Base-by-base conservation (phyloP, 164 flowering plant genomes). In the Nelumbo lutea region DNA sequence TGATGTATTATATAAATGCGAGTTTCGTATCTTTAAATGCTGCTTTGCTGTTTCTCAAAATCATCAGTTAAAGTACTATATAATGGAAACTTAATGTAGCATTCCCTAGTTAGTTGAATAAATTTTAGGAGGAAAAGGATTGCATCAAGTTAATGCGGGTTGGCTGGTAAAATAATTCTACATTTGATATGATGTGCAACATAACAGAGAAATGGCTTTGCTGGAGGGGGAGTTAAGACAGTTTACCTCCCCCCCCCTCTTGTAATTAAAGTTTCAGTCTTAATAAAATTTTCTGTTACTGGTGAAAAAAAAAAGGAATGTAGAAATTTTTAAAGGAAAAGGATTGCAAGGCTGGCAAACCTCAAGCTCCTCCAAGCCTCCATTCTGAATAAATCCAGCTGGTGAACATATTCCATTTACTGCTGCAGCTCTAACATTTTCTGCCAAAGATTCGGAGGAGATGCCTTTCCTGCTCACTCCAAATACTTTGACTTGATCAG, bases 321-420 rank as follows among this genome's bases (percentile, higher is more conserved):
- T 27, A 27, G 27, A 27, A 27, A 27, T 27, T 27, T 27, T 27
- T 9, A 4, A 1, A 5, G 39, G 42, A 61, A 55, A 61, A 61
- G 47, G 52, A 59, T 48, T 27, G 48, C 7, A 66, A 55, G 66
- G 75, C 59, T 56, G 62, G 61, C 59, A 68, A 52, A 89, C 97
- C 97, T 90, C 97, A 70, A 91, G 96, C 80, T 91, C 97, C 77
- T 90, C 97, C 60, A 86, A 67, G 73, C 78, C 80, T 40, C 80
- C 84, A 58, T 59, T 78, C 44, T 70, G 76, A 50, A 68, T 67
- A 64, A 65, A 65, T 70, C 66, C 43, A 38, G 59, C 58, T 11
- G 58, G 71, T 56, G 74, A 57, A 71, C 74, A 57, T 44, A 70
- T 62, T 62, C 40, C 77, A 63, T 59, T 79, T 50, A 61, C 70